phyloP scores from a whole-genome alignment of 345 rosid genomes.

The Camelina hispida region DNA sequence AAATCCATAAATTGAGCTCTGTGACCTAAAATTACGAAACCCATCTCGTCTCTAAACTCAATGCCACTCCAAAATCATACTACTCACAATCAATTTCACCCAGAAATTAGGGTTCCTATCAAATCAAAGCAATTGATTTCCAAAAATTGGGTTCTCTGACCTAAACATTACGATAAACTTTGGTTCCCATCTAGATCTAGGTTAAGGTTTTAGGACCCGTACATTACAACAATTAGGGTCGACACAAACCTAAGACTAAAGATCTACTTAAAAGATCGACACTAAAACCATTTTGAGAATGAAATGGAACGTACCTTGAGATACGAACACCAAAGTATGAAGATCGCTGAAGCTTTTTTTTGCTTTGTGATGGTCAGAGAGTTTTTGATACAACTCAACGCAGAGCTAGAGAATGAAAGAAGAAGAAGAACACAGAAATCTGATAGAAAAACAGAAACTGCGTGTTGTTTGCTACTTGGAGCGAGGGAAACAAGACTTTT shows the following conservation, averaged over 20 bases:
- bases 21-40: slow-evolving; percentile 29
- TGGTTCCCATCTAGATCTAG: slow-evolving; percentile 33
- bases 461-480: slow-evolving; percentile 11
- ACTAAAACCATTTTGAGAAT: neutral
- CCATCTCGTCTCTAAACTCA: slow-evolving; percentile 46
- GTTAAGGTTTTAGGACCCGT: neutral
- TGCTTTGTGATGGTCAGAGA: slow-evolving; percentile 15
- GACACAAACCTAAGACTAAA: neutral
- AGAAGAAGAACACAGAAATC: slow-evolving; percentile 7
- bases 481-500: slow-evolving; percentile 20
- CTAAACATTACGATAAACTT: neutral
- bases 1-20: neutral
- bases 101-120: slow-evolving; percentile 10
- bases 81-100: neutral
- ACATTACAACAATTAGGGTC: neutral
- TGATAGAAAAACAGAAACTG: neutral
- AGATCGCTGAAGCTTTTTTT: slow-evolving; percentile 23
- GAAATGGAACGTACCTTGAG: slow-evolving; percentile 14
- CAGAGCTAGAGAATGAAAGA: neutral
- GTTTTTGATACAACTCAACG: neutral
- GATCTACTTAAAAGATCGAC: neutral
- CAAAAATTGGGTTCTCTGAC: neutral
- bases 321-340: neutral
- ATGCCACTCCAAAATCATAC: neutral
- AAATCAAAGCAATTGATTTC: neutral